phyloP scores from a whole-genome alignment of 768 basidiomycete genomes.

The Phylloporus sp. region DNA sequence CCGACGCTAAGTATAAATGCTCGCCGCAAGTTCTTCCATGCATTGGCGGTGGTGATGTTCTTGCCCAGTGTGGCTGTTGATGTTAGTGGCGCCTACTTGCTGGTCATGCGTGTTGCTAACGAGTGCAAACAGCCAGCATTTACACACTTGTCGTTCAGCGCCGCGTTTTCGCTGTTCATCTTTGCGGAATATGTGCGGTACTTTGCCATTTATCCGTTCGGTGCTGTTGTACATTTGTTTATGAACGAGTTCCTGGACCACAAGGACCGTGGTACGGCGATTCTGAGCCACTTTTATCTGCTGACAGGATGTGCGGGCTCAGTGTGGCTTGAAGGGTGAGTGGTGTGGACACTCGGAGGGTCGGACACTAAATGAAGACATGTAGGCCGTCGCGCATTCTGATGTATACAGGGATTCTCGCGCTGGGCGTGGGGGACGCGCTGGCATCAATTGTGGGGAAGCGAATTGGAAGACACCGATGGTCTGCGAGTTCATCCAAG shows the following conservation, averaged over 20 bases:
- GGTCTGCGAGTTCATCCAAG: constrained; percentile 82
- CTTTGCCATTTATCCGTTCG: constrained; percentile 96
- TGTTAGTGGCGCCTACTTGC: constrained; percentile 48
- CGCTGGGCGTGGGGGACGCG: constrained; percentile 91
- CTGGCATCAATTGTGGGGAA: constrained; percentile 92
- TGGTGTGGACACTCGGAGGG: constrained; percentile 12
- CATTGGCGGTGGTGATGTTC: constrained; percentile 93
- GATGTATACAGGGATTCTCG: constrained; percentile 81
- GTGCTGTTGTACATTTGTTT: constrained; percentile 89
- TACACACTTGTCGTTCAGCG: constrained; percentile 90
- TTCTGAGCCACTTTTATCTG: constrained; percentile 96
- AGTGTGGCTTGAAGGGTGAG: constrained; percentile 93
- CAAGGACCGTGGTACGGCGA: constrained; percentile 92
- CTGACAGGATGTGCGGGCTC: constrained; percentile 93
- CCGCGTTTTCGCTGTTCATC: constrained; percentile 90
- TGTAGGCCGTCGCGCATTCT: constrained; percentile 48
- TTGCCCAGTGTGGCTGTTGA: constrained; percentile 90
- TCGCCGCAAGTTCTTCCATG: constrained; percentile 95
- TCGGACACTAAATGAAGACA: constrained; percentile 4
- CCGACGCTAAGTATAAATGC: constrained; percentile 89
- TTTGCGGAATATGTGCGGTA: constrained; percentile 98
- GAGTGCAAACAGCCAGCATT: constrained; percentile 76
- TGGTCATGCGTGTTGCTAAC: constrained; percentile 12
- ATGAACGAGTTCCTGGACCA: constrained; percentile 97
- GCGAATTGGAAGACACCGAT: constrained; percentile 72